phyloP scores from a whole-genome alignment of 2,329 filamentous ascomycete genomes.

The Nemania bipapillata region DNA sequence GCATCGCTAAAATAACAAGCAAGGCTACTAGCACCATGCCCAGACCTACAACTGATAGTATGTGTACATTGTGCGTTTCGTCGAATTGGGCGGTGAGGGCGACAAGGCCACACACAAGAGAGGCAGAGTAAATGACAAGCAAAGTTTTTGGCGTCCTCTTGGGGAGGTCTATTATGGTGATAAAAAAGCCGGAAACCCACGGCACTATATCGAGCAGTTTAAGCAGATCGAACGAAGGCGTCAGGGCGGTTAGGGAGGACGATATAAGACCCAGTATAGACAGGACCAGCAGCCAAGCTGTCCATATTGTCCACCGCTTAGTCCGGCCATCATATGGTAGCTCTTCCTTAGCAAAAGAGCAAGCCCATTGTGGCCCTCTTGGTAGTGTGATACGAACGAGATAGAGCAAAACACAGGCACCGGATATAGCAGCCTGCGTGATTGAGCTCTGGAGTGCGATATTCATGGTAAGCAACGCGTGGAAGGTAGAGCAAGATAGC shows the following conservation, averaged over 20 bases:
- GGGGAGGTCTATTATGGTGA: constrained; percentile 55
- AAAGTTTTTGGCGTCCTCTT: constrained; percentile 57
- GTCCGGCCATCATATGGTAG: constrained; percentile 32
- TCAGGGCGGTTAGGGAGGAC: constrained; percentile 49
- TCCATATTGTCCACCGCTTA: constrained; percentile 56
- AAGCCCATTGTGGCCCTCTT: constrained; percentile 55
- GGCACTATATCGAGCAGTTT: constrained; percentile 54
- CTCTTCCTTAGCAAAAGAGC: constrained; percentile 58
- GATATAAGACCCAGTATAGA: constrained; percentile 52
- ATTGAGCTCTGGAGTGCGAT: constrained; percentile 41
- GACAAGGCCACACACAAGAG: constrained; percentile 50
- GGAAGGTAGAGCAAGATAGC: neutral
- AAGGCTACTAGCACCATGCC: constrained; percentile 60
- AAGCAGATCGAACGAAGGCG: constrained; percentile 45
- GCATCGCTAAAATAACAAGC: constrained; percentile 72
- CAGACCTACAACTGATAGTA: constrained; percentile 53
- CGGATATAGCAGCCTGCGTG: constrained; percentile 49
- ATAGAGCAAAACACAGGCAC: constrained; percentile 49
- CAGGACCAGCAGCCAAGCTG: constrained; percentile 51
- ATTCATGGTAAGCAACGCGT: constrained; percentile 39
- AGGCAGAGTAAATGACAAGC: constrained; percentile 54
- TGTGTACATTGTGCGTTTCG: constrained; percentile 49
- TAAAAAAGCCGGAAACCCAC: constrained; percentile 54
- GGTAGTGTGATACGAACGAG: constrained; percentile 44
- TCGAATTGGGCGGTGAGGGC: constrained; percentile 44